Conservation (phyloP, 75 land plant species). For the Pinus tabuliformis region DNA sequence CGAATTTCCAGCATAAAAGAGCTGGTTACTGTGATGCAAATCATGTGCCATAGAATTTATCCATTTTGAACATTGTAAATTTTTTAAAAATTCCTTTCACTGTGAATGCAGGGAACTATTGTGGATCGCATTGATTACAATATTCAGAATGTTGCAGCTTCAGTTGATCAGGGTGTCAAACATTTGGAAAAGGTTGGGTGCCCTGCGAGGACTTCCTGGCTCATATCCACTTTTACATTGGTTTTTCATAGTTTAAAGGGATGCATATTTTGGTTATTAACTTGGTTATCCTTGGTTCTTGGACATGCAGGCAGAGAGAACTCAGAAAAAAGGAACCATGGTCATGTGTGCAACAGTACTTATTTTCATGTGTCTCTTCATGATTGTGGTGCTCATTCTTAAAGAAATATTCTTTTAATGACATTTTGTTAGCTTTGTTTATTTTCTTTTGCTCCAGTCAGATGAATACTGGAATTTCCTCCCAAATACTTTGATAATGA, state of each 20-base stretch:
- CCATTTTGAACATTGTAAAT: background rate
- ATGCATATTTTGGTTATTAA: background rate
- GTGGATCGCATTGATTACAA: conserved; percentile 98
- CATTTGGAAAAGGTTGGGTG: conserved; percentile 77
- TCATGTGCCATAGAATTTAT: background rate
- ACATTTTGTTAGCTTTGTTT: background rate
- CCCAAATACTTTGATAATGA: background rate
- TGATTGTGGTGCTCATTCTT: conserved; percentile 77
- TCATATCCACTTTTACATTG: background rate
- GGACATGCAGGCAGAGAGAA: conserved; percentile 77
- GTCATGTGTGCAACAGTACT: conserved; percentile 85
- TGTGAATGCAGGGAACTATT: conserved; percentile 74
- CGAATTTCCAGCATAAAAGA: background rate
- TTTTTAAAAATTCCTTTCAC: background rate
- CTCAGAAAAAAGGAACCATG: conserved; percentile 88
- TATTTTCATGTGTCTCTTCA: conserved; percentile 80
- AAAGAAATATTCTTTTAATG: conserved; percentile 66
- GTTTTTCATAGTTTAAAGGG: background rate
- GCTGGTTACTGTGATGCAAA: background rate
- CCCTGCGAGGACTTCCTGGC: background rate
- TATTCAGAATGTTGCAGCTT: conserved; percentile 84
- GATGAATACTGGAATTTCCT: background rate
- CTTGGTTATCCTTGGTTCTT: background rate
- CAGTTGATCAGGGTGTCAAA: conserved; percentile 85
- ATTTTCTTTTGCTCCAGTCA: conserved; percentile 1